Conservation (phyloP, 78 protist species). For the Dictyostelium intermedium region DNA sequence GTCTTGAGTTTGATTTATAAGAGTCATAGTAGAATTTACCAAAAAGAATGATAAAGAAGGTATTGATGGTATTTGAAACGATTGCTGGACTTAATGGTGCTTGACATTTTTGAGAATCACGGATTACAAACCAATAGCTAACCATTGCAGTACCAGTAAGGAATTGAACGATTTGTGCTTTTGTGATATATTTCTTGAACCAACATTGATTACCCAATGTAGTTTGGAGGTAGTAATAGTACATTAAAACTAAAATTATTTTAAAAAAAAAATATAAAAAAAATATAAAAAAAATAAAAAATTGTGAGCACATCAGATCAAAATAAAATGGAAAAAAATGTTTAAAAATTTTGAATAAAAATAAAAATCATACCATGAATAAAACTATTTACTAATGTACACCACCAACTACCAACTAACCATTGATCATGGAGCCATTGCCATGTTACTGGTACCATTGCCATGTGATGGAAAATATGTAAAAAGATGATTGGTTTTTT, state of each 20-base stretch:
- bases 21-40: constrained; percentile 63
- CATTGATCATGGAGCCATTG: constrained; percentile 52
- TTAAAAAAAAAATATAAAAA: neutral
- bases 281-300: no score
- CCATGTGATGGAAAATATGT: constrained; percentile 90
- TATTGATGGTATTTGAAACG: constrained; percentile 28
- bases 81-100: constrained; percentile 48
- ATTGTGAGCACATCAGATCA: no score
- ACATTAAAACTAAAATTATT: constrained; percentile 54
- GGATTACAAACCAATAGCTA: constrained; percentile 48
- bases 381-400: constrained; percentile 73
- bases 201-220: constrained; percentile 67
- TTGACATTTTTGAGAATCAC: constrained; percentile 25
- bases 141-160: constrained; percentile 68
- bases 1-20: neutral
- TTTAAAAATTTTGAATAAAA: no score
- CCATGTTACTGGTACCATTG: constrained; percentile 68
- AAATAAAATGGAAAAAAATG: no score
- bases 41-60: constrained; percentile 57
- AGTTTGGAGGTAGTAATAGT: constrained; percentile 77
- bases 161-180: constrained; percentile 78
- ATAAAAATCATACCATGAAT: constrained; percentile 67
- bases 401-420: constrained; percentile 61
- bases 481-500: constrained; percentile 72
- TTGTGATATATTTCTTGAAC: constrained; percentile 83